Evolutionary conservation across 202 grass and related monocot species (phyloP), one percentile per base, ranked within the genome.

Genomic region (Digitaria exilis): DNA sequence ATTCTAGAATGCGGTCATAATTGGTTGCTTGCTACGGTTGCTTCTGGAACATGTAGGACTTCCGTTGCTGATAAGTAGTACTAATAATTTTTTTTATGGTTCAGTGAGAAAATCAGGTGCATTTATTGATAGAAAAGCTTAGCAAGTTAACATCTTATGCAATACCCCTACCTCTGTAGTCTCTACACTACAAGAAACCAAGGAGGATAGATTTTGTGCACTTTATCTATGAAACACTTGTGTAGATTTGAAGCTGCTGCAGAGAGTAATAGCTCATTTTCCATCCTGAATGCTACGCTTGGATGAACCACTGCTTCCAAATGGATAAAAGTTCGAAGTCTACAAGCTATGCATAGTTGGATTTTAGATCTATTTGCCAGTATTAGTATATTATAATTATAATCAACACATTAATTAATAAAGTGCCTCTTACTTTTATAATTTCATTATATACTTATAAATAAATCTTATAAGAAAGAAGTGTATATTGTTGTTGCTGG

Each of bases 121-220:
- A 50, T 39, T 66, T 64, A 18, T 41, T 57, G 7, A 25, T 11
- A 57, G 11, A 59, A 59, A 9, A 59, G 22, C 35, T 28, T 59
- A 30, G 7, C 22, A 61, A 30, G 12, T 61, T 61, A 42, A 28
- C 0, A 39, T 59, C 57, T 60, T 57, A 45, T 64, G 24, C 18
- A 71, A 77, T 10, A 0, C 0, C 62, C 25, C 44, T 60, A 17
- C 19, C 35, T 72, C 37, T 39, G 37, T 39, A 8, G 37, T 39
- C 77, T 78, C 39, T 66, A 73, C n/a, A 15, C 13, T 58, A 78
- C 15, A 63, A 50, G 25, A 61, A 15, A 28, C 26, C 58, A 61
- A 7, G 8, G 54, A 29, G 34, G 28, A 46, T 28, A 0, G 4
- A 34, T 45, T 50, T 73, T 77, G 26, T 57, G 44, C 0, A 0